These are phyloP conservation scores for Fusarium xylarioides DNA, from an alignment of 2,329 filamentous ascomycete genomes.

Conservation along the genomic window DNA sequence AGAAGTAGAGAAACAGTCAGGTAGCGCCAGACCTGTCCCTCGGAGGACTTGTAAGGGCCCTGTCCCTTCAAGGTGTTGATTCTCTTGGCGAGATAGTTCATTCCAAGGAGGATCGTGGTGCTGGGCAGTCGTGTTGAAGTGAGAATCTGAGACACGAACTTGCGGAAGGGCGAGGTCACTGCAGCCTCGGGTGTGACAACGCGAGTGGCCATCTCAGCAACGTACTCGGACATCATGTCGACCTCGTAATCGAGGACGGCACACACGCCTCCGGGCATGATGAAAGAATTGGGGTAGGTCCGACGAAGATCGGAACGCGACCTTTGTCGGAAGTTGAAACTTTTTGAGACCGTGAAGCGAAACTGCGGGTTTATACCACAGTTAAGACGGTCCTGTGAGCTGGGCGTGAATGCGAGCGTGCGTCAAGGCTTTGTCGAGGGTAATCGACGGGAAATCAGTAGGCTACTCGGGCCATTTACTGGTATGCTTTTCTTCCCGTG, in stretches of 20 bases:
- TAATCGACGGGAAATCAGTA: conserved; percentile 38
- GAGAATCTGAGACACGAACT: conserved; percentile 90
- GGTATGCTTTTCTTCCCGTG: conserved; percentile 20
- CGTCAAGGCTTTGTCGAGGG: conserved; percentile 16
- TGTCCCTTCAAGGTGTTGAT: conserved; percentile 75
- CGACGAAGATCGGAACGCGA: conserved; percentile 53
- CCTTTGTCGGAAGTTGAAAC: conserved; percentile 49
- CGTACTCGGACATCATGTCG: conserved; percentile 95
- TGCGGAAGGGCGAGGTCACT: conserved; percentile 80
- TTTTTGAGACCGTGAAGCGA: conserved; percentile 26
- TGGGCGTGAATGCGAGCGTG: neutral
- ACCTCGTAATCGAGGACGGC: conserved; percentile 97
- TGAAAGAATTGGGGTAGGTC: conserved; percentile 50
- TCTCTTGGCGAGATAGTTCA: conserved; percentile 87
- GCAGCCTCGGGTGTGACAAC: conserved; percentile 62
- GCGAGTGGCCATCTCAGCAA: conserved; percentile 82
- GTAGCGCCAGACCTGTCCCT: conserved; percentile 85
- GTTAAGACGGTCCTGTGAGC: conserved; percentile 15
- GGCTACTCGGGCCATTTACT: conserved; percentile 48
- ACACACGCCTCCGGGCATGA: conserved; percentile 83
- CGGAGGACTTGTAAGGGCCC: conserved; percentile 64
- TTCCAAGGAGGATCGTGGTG: conserved; percentile 87
- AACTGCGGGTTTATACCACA: conserved; percentile 30
- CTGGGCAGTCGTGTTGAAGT: conserved; percentile 90
- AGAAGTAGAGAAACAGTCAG: conserved; percentile 85